Percentiles rank a stretch among this genome's conserved stretches.
Evolutionary conservation across 169 alveolate species (phyloP).

Genomic region (Eimeria falciformis): DNA sequence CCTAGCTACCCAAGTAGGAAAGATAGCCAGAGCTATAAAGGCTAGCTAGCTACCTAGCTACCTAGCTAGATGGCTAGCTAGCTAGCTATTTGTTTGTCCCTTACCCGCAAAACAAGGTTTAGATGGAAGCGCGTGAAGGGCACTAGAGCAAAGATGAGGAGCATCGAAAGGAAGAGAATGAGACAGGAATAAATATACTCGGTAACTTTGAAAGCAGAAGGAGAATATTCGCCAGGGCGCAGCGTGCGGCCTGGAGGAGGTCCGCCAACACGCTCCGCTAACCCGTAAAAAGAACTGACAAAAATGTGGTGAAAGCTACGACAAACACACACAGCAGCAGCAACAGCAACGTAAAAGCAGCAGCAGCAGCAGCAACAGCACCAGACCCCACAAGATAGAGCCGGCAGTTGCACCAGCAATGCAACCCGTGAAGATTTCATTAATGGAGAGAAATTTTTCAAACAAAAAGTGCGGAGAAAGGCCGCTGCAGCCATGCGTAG

Average conservation of each 20-base stretch:
- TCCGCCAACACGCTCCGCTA: no score
- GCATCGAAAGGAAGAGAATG: conserved; percentile 49
- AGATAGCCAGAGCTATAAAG: no score
- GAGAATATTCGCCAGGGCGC: background rate
- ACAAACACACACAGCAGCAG: no score
- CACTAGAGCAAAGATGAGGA: conserved; percentile 58
- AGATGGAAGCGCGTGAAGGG: conserved; percentile 65
- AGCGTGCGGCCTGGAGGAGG: background rate
- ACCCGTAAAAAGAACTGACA: background rate
- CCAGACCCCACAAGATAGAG: no score
- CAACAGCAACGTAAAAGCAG: conserved; percentile 24
- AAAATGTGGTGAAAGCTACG: background rate
- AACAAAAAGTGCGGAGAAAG: no score
- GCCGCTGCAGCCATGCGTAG: no score
- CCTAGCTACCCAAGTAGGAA: no score
- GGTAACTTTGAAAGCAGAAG: conserved; percentile 11
- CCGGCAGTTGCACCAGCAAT: no score
- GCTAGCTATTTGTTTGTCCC: background rate
- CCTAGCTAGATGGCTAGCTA: background rate
- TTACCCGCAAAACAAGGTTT: conserved; percentile 44
- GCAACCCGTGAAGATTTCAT: no score
- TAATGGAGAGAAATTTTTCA: no score
- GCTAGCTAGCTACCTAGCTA: no score
- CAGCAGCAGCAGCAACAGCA: conserved; percentile 1
- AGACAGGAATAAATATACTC: conserved; percentile 49